Conservation (phyloP, 495 filamentous ascomycete species). For the Halenospora varia region DNA sequence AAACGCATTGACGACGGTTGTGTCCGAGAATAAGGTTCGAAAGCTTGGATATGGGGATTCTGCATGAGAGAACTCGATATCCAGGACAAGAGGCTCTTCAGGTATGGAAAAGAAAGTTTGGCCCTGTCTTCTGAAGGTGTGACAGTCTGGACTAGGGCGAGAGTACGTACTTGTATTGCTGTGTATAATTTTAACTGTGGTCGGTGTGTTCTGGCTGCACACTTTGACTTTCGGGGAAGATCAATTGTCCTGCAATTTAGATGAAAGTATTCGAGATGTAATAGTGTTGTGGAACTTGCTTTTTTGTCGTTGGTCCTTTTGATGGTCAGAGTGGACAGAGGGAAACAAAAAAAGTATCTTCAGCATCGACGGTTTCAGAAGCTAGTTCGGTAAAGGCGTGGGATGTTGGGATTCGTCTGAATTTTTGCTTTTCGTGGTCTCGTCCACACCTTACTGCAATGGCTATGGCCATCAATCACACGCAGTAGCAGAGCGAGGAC, state of each 20-base stretch:
- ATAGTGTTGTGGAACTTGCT: background rate
- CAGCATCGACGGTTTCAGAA: background rate
- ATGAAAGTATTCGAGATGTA: background rate
- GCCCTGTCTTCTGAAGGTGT: background rate
- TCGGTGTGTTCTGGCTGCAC: background rate
- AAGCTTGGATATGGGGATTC: background rate
- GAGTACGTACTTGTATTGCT: background rate
- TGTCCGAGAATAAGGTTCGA: slow-evolving; percentile 9
- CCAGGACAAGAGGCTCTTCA: slow-evolving; percentile 1
- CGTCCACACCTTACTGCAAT: background rate
- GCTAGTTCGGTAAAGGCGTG: background rate
- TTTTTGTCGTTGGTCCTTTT: background rate
- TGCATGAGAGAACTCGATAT: slow-evolving; percentile 1
- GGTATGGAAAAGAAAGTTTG: slow-evolving; percentile 10
- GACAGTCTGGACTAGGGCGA: background rate
- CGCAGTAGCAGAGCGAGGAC: background rate
- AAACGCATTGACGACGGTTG: slow-evolving; percentile 5
- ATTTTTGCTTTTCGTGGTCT: background rate
- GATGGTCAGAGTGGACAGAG: background rate
- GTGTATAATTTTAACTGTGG: background rate
- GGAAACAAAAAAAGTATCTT: background rate
- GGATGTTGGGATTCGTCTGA: background rate
- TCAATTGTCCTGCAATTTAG: background rate
- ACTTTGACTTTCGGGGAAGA: background rate
- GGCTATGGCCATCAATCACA: background rate